Evolutionary conservation across 1,284 basidiomycete species (phyloP), one percentile per base, ranked within the genome.

Genomic region (Malassezia globosa): DNA sequence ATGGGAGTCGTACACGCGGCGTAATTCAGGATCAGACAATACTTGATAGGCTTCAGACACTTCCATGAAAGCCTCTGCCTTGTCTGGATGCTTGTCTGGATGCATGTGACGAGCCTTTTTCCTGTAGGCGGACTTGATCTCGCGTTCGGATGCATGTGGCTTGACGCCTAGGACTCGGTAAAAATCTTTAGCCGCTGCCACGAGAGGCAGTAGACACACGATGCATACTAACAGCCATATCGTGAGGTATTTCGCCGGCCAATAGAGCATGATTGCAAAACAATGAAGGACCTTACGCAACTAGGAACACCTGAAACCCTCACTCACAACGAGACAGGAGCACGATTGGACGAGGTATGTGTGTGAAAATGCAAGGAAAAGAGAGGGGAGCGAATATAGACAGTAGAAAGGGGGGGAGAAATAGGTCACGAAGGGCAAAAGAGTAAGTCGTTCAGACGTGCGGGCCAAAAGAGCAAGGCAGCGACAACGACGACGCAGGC

Each of bases 31-130:
- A 27, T 71, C 68, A 26, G 57, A 59, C 10, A 71, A 56, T 7
- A 58, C 54, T 48, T 71, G 66, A 38, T 71, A 71, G 8, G 68
- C 68, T 31, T 71, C 68, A 29, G 61, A 63, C 22, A 71, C 54
- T 81, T 72, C 76, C 71, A 71, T 60, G 14, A 70, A 70, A 52
- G 67, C 65, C 26, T 57, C 54, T 23, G 63, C 59, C 54, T 66
- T 66, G 40, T 71, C 68, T 4, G 68, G 68, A 46, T 69, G 61
- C 46, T 69, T 69, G 57, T 71, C 68, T 0, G 68, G 68, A 40
- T 71, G 68, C 16, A 71, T 59, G 39, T 64, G 62, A 35, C 66
- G 66, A 14, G 66, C 66, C 19, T 58, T 51, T 41, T 63, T 65
- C 8, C 68, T 58, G 39, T 71, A 71, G 7, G 65, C 62, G 7